Evolutionary conservation across 108 stramenopile species (phyloP), one percentile per base, ranked within the genome.

Genomic region (Cafeteria roenbergensis): DNA sequence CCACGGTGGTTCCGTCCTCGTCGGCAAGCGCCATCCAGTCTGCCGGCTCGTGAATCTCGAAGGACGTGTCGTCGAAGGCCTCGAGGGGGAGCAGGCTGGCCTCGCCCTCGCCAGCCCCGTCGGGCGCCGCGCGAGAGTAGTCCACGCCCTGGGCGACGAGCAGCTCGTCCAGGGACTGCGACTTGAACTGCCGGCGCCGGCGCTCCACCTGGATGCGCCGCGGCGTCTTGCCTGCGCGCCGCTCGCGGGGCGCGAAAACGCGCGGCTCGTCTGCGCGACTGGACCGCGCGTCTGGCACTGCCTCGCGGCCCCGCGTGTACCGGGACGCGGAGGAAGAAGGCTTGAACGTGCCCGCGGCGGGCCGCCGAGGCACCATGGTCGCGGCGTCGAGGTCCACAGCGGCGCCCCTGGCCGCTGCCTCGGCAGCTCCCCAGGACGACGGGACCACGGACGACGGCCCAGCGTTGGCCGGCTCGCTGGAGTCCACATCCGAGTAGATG

Each of bases 201-300:
- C 83, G 71, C 67, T 84, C 82, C 14, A 84, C 80, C 67, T 80
- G 77, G 56, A 84, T 72, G 42, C 62, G 66, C 14, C 83, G 65
- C n/a, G 83, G 83, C n/a, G 80, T 73, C 31, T 64, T 51, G 3
- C 83, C 83, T 0, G 79, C 78, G 9, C 56, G 37, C 4, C 81
- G 63, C 34, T 70, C 71, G 68, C 74, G 78, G 0, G 82, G 79
- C 21, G 68, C 72, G 22, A 60, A 61, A 34, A 83, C 80, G 63
- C 81, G 81, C 32, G 82, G 82, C 64, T 81, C 82, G 72, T 57
- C 61, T 9, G 59, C 66, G 30, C 63, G 37, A n/a, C n/a, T n/a
- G n/a, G n/a, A n/a, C n/a, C n/a, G n/a, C n/a, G n/a, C n/a, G n/a
- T n/a, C n/a, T n/a, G n/a, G n/a, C n/a, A n/a, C n/a, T n/a, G n/a